A percentile compares a stretch with the other conserved stretches of the same genome.
Conservation (phyloP, 371 early-diverging fungal genomes). For the Actinomortierella ambigua region DNA sequence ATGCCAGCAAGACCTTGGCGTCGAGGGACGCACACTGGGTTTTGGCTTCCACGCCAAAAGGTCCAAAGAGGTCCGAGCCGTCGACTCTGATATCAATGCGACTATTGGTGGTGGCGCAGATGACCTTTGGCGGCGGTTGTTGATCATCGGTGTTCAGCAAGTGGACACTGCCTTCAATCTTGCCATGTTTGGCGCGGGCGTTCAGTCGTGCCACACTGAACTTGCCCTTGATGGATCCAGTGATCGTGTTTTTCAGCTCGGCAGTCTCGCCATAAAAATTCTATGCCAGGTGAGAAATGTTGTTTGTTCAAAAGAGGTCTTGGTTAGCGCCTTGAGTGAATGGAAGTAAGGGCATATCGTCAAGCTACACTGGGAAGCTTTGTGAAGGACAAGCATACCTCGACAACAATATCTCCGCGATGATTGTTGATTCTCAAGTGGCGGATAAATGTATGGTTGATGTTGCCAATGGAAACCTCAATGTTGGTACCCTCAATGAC, state of each 20-base stretch:
- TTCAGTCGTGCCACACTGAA: slow-evolving; percentile 29
- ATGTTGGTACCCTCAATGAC: slow-evolving; percentile 24
- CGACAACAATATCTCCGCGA: slow-evolving; percentile 26
- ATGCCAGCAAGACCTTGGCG: slow-evolving; percentile 35
- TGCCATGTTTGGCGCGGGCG: slow-evolving; percentile 24
- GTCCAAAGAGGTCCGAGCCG: slow-evolving; percentile 30
- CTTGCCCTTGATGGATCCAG: slow-evolving; percentile 32
- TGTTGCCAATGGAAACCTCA: slow-evolving; percentile 40
- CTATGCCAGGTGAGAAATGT: background rate
- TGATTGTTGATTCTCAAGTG: slow-evolving; percentile 9
- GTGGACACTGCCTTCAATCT: slow-evolving; percentile 24
- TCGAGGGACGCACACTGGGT: slow-evolving; percentile 34
- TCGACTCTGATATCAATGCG: slow-evolving; percentile 25
- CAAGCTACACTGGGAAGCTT: background rate
- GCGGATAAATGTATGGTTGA: slow-evolving; percentile 38
- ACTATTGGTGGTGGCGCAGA: slow-evolving; percentile 20
- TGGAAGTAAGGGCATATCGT: no score
- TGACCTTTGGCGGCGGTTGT: slow-evolving; percentile 27
- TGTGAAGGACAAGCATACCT: slow-evolving; percentile 10
- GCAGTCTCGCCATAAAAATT: slow-evolving; percentile 39
- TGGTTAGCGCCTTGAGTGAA: no score
- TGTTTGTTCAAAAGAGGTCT: no score
- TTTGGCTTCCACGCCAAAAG: slow-evolving; percentile 43
- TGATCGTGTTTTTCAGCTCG: slow-evolving; percentile 13
- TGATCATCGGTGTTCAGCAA: slow-evolving; percentile 35